Conservation (phyloP, 2,329 filamentous ascomycete genomes). For the Fusarium nygamai region DNA sequence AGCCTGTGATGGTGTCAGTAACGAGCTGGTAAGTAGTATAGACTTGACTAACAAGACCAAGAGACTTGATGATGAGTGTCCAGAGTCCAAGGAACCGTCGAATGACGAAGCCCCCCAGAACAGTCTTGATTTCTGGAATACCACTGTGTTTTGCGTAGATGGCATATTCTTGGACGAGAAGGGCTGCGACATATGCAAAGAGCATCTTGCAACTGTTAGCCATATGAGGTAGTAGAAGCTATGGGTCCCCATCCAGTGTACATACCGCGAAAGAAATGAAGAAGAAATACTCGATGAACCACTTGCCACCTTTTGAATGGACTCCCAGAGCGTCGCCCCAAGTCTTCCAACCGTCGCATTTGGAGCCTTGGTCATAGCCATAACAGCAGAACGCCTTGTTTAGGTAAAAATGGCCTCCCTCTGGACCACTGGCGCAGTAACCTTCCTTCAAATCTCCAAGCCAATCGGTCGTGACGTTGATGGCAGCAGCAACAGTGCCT, state of each 20-base stretch:
- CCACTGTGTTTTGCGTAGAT: conserved; percentile 92
- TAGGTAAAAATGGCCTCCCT: conserved; percentile 89
- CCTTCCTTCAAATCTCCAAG: conserved; percentile 91
- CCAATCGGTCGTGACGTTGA: conserved; percentile 93
- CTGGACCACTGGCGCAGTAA: conserved; percentile 78
- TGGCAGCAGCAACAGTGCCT: conserved; percentile 84
- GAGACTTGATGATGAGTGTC: conserved; percentile 89
- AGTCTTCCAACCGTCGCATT: conserved; percentile 86
- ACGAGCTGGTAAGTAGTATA: background rate
- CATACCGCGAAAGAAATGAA: conserved; percentile 85
- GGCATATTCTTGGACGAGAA: conserved; percentile 85
- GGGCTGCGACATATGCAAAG: conserved; percentile 80
- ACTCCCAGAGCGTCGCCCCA: conserved; percentile 83
- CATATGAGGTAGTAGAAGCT: background rate
- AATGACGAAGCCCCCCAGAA: conserved; percentile 94
- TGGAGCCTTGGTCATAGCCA: conserved; percentile 83
- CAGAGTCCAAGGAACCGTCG: conserved; percentile 84
- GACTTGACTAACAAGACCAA: conserved; percentile 74
- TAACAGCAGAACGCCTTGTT: conserved; percentile 93
- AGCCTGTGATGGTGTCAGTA: conserved; percentile 64
- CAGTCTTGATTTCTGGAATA: conserved; percentile 97
- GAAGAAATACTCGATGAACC: conserved; percentile 87
- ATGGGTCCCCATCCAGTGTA: background rate
- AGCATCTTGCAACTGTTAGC: conserved; percentile 63
- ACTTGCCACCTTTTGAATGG: conserved; percentile 73